Evolutionary conservation across 2,329 filamentous ascomycete species (phyloP), one percentile per base, ranked within the genome.

Genomic region (Diaporthe longicolla): DNA sequence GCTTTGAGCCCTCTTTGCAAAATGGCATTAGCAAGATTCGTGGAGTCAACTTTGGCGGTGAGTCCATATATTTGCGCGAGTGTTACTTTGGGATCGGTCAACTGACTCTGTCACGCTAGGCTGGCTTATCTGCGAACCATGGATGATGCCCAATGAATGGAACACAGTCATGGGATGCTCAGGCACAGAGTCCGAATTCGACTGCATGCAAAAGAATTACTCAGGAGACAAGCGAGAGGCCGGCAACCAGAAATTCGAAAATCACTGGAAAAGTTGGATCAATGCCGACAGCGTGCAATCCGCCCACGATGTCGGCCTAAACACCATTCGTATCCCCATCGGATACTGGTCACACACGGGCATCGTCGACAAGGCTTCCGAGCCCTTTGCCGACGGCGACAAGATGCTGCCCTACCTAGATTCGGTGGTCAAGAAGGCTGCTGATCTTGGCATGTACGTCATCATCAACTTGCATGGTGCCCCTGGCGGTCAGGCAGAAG

Each of bases 261-360:
- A 26, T 19, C 89, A 90, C 78, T 90, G 88, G 87, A 80, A 78
- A 37, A 82, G 82, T 0, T 91, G 85, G 83, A 86, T 89, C 75
- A 87, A 84, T 5, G 77, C 85, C 72, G 77, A 82, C 2, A 88
- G 90, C 77, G 82, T 90, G 65, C 78, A 84, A 29, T 79, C 86
- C 76, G 90, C 90, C 81, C 78, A 81, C n/a, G 82, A 79, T 55
- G 86, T 84, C 55, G 87, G 87, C 0, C 80, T 90, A 54, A 90
- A 90, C 78, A 87, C 88, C 0, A 82, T 90, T 61, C 84, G 88
- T 7, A 85, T 90, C 29, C 88, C 88, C 0, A 80, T 90, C 4
- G 89, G 88, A 11, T 90, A 88, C 79, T 90, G 88, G 88, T 81
- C 89, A 50, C 82, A 86, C 54, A 87, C 89, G 77, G 83, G 83